Base-by-base conservation (phyloP, 495 filamentous ascomycete genomes). In the Penicillium desertorum region DNA sequence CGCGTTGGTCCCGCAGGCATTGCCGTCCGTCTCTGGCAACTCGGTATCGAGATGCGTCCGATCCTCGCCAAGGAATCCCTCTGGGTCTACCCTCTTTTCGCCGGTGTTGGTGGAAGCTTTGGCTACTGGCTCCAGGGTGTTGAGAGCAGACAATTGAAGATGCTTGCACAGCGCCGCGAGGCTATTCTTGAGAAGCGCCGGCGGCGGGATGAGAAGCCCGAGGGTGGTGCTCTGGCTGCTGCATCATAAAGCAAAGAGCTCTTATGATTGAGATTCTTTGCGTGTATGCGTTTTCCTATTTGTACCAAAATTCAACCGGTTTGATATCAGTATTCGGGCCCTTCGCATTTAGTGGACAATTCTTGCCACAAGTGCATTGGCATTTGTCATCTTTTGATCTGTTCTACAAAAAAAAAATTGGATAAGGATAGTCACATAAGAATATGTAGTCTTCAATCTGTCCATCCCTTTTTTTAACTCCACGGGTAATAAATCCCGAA, bases 41-140 rank as follows among this genome's bases (percentile, higher is more conserved):
- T 98, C 71, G 95, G 92, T 63, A 91, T 98, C 67, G 93, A 98
- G 77, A 95, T 96, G 93, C 92, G 94, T 55, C 94, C 94, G 19
- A 84, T 96, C 71, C 88, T 96, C 79, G 84, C 83, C 71, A 81
- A 77, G 56, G 79, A 85, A 68, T 85, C 87, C 41, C 80, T 94
- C 58, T 93, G 87, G 88, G 91, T 83, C n/a, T 98, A 95, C 76
- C 92, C 95, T 49, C 72, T 96, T 68, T 98, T 92, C 71, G 91
- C 83, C 25, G 83, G 79, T 57, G 81, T 89, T 53, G 92, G 92
- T 60, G 93, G 86, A 48, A 89, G 86, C 74, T 96, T 98, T 73
- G 94, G 94, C 53, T 98, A 97, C 81, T 98, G 92, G 90, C 75
- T 98, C 62, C 83, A 88, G 77, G 88, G 89, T 53, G 89, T 97